Base-by-base conservation (phyloP, 2,329 filamentous ascomycete species). In the Fusarium verticillioides region DNA sequence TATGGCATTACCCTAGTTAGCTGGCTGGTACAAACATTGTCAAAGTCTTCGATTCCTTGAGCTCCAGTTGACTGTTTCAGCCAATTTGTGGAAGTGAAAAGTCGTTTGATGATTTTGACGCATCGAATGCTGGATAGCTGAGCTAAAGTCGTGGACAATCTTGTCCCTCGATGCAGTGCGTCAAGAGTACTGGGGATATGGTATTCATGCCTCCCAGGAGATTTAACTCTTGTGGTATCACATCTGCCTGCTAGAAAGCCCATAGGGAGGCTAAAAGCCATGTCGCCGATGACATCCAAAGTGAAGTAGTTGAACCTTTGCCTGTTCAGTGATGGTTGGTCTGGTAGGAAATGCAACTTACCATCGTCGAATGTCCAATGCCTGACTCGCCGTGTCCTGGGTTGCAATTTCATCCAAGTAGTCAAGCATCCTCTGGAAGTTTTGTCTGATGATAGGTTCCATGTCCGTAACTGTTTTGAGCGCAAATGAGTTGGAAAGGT, bases 251-350 rank as follows among this genome's bases (percentile, higher is more conserved):
- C 11, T 23, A 43, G 26, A 19, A 57, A 57, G 36, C 39, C 37
- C 39, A 57, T 43, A 19, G 39, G 37, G 53, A 43, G 39, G 30
- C 39, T 11, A 40, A 34, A 34, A n/a, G 47, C 47, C 47, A 50
- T 50, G 32, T 50, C 36, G 4, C 39, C 28, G 18, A 57, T 43
- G 18, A 57, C 39, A 4, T 57, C 53, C 8, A 57, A 42, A 28
- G 53, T 57, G n/a, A 42, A 57, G 28, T 32, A 57, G 13, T 32
- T 32, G 21, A 56, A 42, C 52, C 52, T 42, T 37, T 21, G 2
- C 9, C 6, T 19, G 36, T 9, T 47, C 8, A 37, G 37, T 46
- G 9, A 18, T 40, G 5, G 5, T 37, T 9, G 7, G 19, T 15
- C 49, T 13, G n/a, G 9, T 11, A 2, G 7, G 21, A n/a, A 18